Conservation (phyloP, 106 monocot genomes). For the Dendrobium chrysotoxum region DNA sequence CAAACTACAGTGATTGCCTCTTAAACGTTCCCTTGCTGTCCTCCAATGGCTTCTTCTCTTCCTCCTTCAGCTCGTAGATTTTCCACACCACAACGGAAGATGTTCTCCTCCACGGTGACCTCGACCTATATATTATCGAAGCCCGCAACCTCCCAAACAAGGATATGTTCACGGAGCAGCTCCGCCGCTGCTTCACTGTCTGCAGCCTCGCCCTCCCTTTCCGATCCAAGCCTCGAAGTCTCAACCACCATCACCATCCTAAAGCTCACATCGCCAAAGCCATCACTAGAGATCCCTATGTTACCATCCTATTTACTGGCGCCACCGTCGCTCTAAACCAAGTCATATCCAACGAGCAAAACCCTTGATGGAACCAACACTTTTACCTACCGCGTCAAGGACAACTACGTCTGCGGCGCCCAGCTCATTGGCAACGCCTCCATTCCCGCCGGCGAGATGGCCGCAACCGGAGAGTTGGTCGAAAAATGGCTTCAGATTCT, state of each 20-base stretch:
- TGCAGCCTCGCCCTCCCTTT: constrained; percentile 16
- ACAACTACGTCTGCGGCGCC: constrained; percentile 68
- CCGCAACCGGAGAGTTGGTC: too few species aligned
- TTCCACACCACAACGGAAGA: too few species aligned
- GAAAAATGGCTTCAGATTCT: too few species aligned
- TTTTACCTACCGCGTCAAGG: constrained; percentile 68
- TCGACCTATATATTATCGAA: constrained; percentile 36
- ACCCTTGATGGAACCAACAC: constrained; percentile 70
- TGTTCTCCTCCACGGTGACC: constrained; percentile 58
- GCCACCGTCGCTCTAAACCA: constrained; percentile 60
- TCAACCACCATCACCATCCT: too few species aligned
- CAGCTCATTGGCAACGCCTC: constrained; percentile 68
- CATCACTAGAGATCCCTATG: constrained; percentile 77
- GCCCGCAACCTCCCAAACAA: constrained; percentile 60
- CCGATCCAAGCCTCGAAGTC: too few species aligned
- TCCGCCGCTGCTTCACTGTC: constrained; percentile 44
- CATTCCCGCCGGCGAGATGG: constrained; percentile 43
- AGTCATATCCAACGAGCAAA: constrained; percentile 57
- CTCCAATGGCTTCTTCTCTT: too few species aligned
- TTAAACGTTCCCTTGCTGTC: too few species aligned
- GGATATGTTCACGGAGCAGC: constrained; percentile 46
- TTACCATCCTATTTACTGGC: constrained; percentile 54
- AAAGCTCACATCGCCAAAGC: constrained; percentile 36
- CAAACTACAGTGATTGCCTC: too few species aligned
- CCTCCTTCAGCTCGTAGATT: too few species aligned